A percentile compares a stretch with the other conserved stretches of the same genome.
Evolutionary conservation across 2,329 filamentous ascomycete genomes (phyloP).

Genomic region (Colletotrichum graminicola): DNA sequence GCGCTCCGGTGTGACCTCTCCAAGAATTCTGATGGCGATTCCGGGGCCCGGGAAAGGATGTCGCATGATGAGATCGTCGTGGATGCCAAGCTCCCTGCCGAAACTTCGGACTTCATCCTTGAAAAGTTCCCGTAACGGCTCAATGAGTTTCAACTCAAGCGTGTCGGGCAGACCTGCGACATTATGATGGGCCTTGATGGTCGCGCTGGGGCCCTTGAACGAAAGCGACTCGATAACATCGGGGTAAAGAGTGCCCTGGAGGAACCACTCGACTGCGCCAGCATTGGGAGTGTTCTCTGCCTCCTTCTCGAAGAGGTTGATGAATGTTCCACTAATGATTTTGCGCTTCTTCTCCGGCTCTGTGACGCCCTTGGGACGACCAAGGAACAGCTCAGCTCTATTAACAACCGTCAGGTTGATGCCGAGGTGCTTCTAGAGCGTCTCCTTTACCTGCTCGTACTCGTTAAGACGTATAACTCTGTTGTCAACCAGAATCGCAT

Average conservation of each 20-base stretch:
- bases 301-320: conserved; percentile 59
- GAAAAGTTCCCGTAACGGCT: conserved; percentile 49
- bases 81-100: conserved; percentile 50
- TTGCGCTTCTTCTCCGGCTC: conserved; percentile 92
- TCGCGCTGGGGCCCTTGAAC: conserved; percentile 47
- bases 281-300: conserved; percentile 75
- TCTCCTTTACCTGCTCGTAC: conserved; percentile 83
- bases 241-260: conserved; percentile 74
- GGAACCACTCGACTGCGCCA: conserved; percentile 86
- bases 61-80: conserved; percentile 62
- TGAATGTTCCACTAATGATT: conserved; percentile 80
- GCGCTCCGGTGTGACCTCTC: conserved; percentile 84
- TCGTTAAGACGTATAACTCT: conserved; percentile 88
- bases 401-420: conserved; percentile 94
- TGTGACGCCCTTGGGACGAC: conserved; percentile 77
- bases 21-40: conserved; percentile 83
- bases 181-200: conserved; percentile 64
- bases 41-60: conserved; percentile 66
- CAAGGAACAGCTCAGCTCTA: conserved; percentile 81
- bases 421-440: conserved; percentile 80
- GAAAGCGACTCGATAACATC: conserved; percentile 44
- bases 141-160: conserved; percentile 38
- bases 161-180: conserved; percentile 56
- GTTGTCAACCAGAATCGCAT: conserved; percentile 87
- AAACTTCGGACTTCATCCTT: conserved; percentile 48